These are phyloP conservation scores for Phytopythium aichiense DNA, from an alignment of 352 stramenopile genomes.

Conservation along the genomic window DNA sequence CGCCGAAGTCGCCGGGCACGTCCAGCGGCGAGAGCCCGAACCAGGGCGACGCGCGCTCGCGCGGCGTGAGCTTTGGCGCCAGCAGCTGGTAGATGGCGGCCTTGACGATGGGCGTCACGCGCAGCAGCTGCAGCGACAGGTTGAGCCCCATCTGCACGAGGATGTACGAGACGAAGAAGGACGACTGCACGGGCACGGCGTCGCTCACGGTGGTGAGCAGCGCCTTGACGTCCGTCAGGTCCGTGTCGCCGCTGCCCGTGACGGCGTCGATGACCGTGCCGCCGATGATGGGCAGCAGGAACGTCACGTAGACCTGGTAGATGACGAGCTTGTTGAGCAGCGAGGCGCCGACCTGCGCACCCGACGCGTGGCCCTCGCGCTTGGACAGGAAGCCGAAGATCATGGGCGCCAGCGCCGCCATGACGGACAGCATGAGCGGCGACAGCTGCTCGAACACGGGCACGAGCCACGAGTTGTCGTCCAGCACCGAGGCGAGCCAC, in stretches of 20 bases:
- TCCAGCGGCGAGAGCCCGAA: slow-evolving; percentile 62
- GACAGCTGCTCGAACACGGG: slow-evolving; percentile 72
- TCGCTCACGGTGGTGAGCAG: slow-evolving; percentile 56
- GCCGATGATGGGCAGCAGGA: slow-evolving; percentile 81
- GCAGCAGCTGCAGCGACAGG: slow-evolving; percentile 61
- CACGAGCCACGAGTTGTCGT: slow-evolving; percentile 65
- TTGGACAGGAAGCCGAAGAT: slow-evolving; percentile 82
- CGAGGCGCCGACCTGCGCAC: slow-evolving; percentile 55
- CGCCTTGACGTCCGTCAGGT: slow-evolving; percentile 36
- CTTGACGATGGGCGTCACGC: slow-evolving; percentile 71
- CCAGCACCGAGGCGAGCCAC: slow-evolving; percentile 36
- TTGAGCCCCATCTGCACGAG: slow-evolving; percentile 74
- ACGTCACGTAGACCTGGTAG: slow-evolving; percentile 81
- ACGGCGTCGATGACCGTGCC: slow-evolving; percentile 73
- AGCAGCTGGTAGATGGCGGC: slow-evolving; percentile 70
- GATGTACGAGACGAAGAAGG: slow-evolving; percentile 80
- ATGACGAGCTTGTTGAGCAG: slow-evolving; percentile 79
- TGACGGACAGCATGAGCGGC: slow-evolving; percentile 73
- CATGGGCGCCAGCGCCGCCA: slow-evolving; percentile 74
- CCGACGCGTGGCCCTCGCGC: slow-evolving; percentile 71
- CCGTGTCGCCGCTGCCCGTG: slow-evolving; percentile 42
- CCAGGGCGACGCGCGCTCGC: slow-evolving; percentile 61
- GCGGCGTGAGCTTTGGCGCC: slow-evolving; percentile 77
- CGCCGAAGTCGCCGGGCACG: slow-evolving; percentile 53
- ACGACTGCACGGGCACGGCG: slow-evolving; percentile 67